Conservation (phyloP, 108 stramenopile genomes). For the Nitzschia sp. region DNA sequence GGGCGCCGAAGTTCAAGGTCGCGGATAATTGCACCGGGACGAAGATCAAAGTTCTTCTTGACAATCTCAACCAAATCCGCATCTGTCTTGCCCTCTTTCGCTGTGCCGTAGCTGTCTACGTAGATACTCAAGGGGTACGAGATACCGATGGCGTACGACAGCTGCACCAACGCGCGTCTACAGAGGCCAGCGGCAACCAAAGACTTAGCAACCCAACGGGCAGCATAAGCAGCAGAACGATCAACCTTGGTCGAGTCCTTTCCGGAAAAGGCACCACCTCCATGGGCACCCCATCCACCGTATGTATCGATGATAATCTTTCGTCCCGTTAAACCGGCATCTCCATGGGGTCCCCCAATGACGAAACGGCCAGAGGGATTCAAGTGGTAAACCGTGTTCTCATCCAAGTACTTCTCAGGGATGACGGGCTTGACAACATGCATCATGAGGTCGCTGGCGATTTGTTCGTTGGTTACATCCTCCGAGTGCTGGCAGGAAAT, state of each 20-base stretch:
- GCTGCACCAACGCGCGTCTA: conserved; percentile 89
- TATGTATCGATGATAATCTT: conserved; percentile 98
- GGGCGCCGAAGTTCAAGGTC: conserved; percentile 93
- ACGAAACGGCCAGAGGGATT: conserved; percentile 94
- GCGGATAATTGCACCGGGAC: conserved; percentile 94
- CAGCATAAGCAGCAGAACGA: conserved; percentile 94
- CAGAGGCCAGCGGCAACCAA: conserved; percentile 91
- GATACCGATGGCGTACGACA: conserved; percentile 96
- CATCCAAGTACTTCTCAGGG: conserved; percentile 95
- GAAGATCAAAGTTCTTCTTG: conserved; percentile 95
- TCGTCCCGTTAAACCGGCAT: conserved; percentile 96
- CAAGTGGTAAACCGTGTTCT: conserved; percentile 96
- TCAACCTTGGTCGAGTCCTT: conserved; percentile 98
- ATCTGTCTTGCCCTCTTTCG: conserved; percentile 93
- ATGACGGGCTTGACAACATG: conserved; percentile 97
- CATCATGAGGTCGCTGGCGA: conserved; percentile 94
- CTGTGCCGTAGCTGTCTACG: conserved; percentile 95
- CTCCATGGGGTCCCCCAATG: conserved; percentile 97
- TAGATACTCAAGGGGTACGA: conserved; percentile 89
- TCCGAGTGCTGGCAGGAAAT: conserved; percentile 97
- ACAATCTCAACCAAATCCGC: conserved; percentile 88
- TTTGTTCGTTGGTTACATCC: conserved; percentile 87
- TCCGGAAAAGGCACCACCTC: conserved; percentile 95
- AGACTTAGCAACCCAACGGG: conserved; percentile 96
- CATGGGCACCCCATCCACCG: conserved; percentile 98